These are phyloP conservation scores for Capronia coronata DNA, from an alignment of 2,329 filamentous ascomycete species.

Conservation along the genomic window DNA sequence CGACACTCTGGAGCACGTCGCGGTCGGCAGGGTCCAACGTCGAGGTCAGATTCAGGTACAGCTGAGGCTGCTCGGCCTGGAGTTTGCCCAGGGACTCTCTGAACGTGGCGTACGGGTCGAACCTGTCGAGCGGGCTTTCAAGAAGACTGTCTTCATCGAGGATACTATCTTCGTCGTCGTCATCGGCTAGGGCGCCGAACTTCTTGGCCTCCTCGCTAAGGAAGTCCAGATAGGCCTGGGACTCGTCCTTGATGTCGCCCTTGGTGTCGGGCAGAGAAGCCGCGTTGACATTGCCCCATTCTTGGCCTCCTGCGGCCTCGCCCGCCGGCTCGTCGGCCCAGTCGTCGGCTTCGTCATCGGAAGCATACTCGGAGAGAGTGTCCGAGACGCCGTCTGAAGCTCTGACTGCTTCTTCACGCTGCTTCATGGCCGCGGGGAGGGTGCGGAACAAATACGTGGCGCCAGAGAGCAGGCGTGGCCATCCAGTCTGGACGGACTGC, in stretches of 20 bases:
- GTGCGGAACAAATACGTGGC: constrained; percentile 89
- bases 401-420: constrained; percentile 84
- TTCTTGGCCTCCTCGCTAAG: constrained; percentile 89
- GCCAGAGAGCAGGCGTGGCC: constrained; percentile 83
- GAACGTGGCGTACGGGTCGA: constrained; percentile 91
- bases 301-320: constrained; percentile 30
- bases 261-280: constrained; percentile 54
- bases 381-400: constrained; percentile 54
- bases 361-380: constrained; percentile 61
- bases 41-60: constrained; percentile 74
- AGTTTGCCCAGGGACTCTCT: constrained; percentile 72
- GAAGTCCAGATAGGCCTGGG: constrained; percentile 91
- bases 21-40: constrained; percentile 76
- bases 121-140: constrained; percentile 88
- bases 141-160: constrained; percentile 87
- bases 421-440: constrained; percentile 77
- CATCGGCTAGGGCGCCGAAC: constrained; percentile 63
- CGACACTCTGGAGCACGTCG: constrained; percentile 68
- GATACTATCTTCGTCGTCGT: constrained; percentile 77
- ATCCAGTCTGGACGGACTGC: constrained; percentile 86
- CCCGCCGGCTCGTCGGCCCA: constrained; percentile 63
- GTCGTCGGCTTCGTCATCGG: constrained; percentile 68
- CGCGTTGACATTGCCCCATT: constrained; percentile 58
- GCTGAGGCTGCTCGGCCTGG: constrained; percentile 82
- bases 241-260: constrained; percentile 75